Evolutionary conservation across 345 rosid genomes (phyloP).

Genomic region (Corymbia maculata): DNA sequence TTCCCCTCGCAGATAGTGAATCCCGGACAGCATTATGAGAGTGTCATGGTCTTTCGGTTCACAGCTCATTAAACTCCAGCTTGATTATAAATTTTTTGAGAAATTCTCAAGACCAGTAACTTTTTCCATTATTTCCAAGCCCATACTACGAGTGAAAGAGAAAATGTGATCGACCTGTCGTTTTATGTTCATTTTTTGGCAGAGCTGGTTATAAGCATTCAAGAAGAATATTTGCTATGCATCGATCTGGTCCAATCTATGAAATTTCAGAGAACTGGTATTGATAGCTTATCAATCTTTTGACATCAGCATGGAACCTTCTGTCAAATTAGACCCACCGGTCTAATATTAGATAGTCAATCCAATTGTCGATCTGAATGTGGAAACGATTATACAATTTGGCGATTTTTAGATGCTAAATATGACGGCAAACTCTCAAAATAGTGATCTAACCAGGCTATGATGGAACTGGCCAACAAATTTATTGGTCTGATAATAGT

Average conservation of each 20-base stretch:
- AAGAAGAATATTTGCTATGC: background rate
- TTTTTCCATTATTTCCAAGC: background rate
- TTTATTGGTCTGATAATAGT: background rate
- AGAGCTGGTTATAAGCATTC: background rate
- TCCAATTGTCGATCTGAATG: background rate
- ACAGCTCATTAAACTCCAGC: constrained; percentile 8
- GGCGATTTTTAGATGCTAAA: background rate
- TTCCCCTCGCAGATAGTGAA: constrained; percentile 75
- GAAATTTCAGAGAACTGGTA: background rate
- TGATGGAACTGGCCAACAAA: background rate
- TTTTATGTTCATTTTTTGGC: background rate
- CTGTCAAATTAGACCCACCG: background rate
- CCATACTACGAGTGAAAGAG: too few species aligned
- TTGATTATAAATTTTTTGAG: background rate
- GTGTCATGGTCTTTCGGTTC: constrained; percentile 65
- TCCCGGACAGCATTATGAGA: constrained; percentile 42
- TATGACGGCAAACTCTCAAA: background rate
- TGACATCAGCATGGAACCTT: background rate
- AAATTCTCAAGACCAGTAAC: background rate
- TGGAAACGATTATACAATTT: background rate
- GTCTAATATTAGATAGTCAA: background rate
- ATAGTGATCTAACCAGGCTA: background rate
- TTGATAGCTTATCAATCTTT: background rate
- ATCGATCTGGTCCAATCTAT: background rate
- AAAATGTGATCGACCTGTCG: background rate